Evolutionary conservation across 257 asterid genomes (phyloP), one percentile per base, ranked within the genome.

Genomic region (Eustoma russellianum): DNA sequence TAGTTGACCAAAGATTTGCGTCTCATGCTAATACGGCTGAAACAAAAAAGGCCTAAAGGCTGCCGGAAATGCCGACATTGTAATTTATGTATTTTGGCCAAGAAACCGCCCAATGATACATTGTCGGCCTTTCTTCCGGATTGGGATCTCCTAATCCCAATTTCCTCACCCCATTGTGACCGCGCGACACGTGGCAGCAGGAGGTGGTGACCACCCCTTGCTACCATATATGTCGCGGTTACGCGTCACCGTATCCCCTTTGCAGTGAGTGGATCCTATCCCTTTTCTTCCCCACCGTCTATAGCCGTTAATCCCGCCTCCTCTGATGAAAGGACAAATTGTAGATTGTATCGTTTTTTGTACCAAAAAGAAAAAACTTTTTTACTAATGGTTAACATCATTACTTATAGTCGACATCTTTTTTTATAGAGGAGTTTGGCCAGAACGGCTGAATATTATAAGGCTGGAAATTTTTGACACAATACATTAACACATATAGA

Each of bases 121-220:
- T 43, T 59, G 77, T 75, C 64, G 76, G 79, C 75, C 47, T 53
- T 57, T 51, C n/a, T n/a, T n/a, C n/a, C n/a, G n/a, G n/a, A n/a
- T n/a, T n/a, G n/a, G n/a, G n/a, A n/a, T n/a, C n/a, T n/a, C n/a
- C n/a, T n/a, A n/a, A n/a, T n/a, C n/a, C n/a, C n/a, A n/a, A n/a
- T n/a, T n/a, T n/a, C n/a, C n/a, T n/a, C n/a, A n/a, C n/a, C n/a
- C n/a, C n/a, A n/a, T n/a, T n/a, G n/a, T n/a, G n/a, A n/a, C n/a
- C n/a, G n/a, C n/a, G n/a, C n/a, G n/a, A n/a, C n/a, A n/a, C n/a
- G n/a, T n/a, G n/a, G n/a, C n/a, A n/a, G n/a, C n/a, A n/a, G n/a
- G n/a, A n/a, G n/a, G n/a, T n/a, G n/a, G n/a, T n/a, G n/a, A n/a
- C n/a, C n/a, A n/a, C n/a, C n/a, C n/a, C n/a, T n/a, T n/a, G n/a